Base-by-base conservation (phyloP, 2,329 filamentous ascomycete genomes). In the Bimuria novae-zelandiae region DNA sequence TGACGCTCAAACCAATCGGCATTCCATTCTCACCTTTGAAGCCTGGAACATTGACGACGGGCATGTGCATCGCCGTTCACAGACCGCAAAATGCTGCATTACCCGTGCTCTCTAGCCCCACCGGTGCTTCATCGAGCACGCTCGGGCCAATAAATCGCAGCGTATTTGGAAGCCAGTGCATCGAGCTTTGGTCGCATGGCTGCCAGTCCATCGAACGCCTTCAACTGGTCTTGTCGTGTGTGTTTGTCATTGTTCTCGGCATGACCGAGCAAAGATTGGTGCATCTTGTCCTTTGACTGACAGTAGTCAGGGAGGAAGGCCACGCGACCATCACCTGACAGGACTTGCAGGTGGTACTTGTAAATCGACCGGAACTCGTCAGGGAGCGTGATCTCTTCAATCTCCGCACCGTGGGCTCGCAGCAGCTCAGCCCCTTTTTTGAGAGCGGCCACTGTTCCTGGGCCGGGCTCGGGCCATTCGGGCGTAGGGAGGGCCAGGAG, bases 1-100 rank as follows among this genome's bases (percentile, higher is more conserved):
- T 78, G 1, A 84, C 62, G 0, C 80, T 82, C 17, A 85, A 59
- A 0, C 86, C 86, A 32, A 89, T 77, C 0, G 86, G 86, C 76
- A 89, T 69, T 0, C 76, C 79, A 52, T 81, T 76, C 25, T 75
- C 74, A 0, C 86, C 85, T 29, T 76, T 69, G 58, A 89, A 88
- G 0, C 84, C 85, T 0, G 85, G 84, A 0, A 89, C 68, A 54
- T 88, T 88, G n/a, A 88, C 69, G 0, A 84, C 82, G 0, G 86
- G 86, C 1, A 78, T 81, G 55, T 89, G 85, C 12, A 88, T 59
- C 27, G 83, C 80, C 21, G 82, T 83, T 82, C 81, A 83, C 0
- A 79, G 77, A 12, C 65, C 61, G 57, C 80, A 81, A 52, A 84
- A 83, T 0, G 70, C 75, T 19, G 82, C 76, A 55, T 76, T 81